Conservation (phyloP, 2,329 filamentous ascomycete genomes). For the Ophiostoma australiae region DNA sequence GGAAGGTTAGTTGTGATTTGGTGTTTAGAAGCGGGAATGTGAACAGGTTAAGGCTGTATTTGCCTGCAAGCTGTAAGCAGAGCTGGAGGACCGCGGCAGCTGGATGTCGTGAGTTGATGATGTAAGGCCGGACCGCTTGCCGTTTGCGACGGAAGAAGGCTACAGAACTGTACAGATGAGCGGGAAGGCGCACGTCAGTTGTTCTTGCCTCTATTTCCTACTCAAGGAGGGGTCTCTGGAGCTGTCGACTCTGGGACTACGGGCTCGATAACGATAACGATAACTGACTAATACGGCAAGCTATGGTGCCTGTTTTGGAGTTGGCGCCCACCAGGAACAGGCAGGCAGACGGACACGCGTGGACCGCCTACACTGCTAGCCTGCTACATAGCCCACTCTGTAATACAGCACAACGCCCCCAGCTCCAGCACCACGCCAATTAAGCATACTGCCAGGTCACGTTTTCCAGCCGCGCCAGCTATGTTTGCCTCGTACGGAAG, state of each 20-base stretch:
- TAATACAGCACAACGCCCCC: background rate
- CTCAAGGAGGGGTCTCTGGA: constrained; percentile 17
- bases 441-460: constrained; percentile 25
- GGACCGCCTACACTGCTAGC: constrained; percentile 14
- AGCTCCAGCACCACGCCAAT: constrained; percentile 12
- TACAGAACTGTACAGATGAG: constrained; percentile 23
- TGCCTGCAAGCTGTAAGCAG: background rate
- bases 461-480: constrained; percentile 35
- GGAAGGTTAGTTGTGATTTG: background rate
- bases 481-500: constrained; percentile 33
- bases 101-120: background rate
- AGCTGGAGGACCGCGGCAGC: background rate
- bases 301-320: background rate
- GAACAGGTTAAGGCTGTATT: background rate
- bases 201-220: constrained; percentile 17
- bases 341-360: constrained; percentile 24
- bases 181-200: background rate
- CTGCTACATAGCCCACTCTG: background rate
- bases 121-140: background rate
- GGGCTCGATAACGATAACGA: background rate
- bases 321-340: constrained; percentile 5
- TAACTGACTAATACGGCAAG: constrained; percentile 14
- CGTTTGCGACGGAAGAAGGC: constrained; percentile 19
- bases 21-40: background rate
- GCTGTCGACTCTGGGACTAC: background rate